Percentiles rank a stretch among this genome's conserved stretches.
Conservation (phyloP, 163 green algal genomes). For the Picocystis sp. region DNA sequence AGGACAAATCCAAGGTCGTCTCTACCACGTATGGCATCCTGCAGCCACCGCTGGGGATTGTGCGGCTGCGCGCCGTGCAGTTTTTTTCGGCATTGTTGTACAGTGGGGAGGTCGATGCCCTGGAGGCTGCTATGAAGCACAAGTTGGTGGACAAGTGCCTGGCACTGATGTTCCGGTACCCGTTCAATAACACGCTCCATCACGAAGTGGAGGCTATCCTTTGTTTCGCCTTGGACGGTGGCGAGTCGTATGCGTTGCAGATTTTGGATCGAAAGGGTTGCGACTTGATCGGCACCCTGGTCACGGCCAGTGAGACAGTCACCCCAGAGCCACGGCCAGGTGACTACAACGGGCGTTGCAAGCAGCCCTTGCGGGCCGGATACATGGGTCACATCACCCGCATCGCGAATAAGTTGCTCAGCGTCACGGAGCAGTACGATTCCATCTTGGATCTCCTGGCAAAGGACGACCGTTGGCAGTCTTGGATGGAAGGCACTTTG, state of each 20-base stretch:
- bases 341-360: constrained; percentile 10
- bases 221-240: not conserved
- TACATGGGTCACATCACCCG: constrained; percentile 78
- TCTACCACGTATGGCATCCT: constrained; percentile 26
- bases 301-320: not conserved
- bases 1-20: no score
- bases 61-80: constrained; percentile 24
- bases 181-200: constrained; percentile 96
- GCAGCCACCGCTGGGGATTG: constrained; percentile 39
- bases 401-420: constrained; percentile 48
- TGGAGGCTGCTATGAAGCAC: constrained; percentile 32
- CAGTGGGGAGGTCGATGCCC: constrained; percentile 13
- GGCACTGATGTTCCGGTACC: constrained; percentile 56
- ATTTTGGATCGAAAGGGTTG: not conserved
- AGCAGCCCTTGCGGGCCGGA: constrained; percentile 39
- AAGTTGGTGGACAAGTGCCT: constrained; percentile 31
- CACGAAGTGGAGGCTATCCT: constrained; percentile 25
- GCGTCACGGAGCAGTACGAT: constrained; percentile 5
- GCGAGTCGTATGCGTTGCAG: not conserved
- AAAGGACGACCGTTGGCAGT: constrained; percentile 29
- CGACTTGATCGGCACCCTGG: not conserved
- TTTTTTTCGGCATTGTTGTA: not conserved
- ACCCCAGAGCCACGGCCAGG: constrained; percentile 36
- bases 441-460: constrained; percentile 18
- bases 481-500: constrained; percentile 25